Percentiles rank a stretch among this genome's conserved stretches.
Conservation (phyloP, 2,329 filamentous ascomycete genomes). For the Diaporthe sp. region DNA sequence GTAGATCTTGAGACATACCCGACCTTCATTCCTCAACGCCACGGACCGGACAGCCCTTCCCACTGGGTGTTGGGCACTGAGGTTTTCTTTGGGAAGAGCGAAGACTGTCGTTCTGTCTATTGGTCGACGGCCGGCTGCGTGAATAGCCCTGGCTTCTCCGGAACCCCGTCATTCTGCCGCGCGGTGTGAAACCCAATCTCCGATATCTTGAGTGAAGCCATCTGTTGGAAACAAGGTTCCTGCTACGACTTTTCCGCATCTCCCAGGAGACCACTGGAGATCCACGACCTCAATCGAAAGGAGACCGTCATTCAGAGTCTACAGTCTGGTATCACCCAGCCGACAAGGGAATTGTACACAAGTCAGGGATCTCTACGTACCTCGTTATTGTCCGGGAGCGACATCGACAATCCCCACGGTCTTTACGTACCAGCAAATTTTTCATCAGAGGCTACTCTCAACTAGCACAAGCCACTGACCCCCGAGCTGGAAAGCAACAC, state of each 20-base stretch:
- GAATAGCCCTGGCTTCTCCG: background rate
- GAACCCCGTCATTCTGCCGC: background rate
- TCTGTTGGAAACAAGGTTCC: background rate
- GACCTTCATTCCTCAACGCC: slow-evolving; percentile 3
- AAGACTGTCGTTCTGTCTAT: background rate
- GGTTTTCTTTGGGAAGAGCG: background rate
- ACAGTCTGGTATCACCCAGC: background rate
- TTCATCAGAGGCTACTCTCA: background rate
- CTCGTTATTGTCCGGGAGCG: background rate
- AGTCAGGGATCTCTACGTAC: background rate
- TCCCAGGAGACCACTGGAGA: background rate
- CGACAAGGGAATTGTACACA: background rate
- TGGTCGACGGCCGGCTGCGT: background rate
- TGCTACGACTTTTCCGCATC: background rate
- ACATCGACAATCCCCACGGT: background rate
- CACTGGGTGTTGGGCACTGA: background rate
- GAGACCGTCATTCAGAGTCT: background rate
- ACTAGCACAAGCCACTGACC: background rate
- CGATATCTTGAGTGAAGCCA: background rate
- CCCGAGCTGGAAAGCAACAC: background rate
- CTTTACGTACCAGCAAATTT: background rate
- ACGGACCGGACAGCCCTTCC: background rate
- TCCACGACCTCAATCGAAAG: background rate
- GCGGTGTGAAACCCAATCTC: background rate
- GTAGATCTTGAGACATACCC: background rate